Percentiles rank a stretch among this genome's conserved stretches.
Conservation (phyloP, 2,329 filamentous ascomycete species). For the Colletotrichum tabaci region DNA sequence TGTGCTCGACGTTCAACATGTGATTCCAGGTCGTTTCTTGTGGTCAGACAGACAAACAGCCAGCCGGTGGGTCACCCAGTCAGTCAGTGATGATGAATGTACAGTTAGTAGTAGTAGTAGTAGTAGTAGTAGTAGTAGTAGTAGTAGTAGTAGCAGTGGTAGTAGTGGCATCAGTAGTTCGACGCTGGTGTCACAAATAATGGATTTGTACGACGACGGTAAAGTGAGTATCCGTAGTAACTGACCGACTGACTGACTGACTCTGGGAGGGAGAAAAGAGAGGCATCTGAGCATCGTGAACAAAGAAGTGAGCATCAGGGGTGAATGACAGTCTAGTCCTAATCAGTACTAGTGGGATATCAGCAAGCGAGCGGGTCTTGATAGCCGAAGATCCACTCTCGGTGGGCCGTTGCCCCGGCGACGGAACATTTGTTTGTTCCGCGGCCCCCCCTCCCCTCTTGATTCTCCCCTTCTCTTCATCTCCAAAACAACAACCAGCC, state of each 20-base stretch:
- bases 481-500: conserved; percentile 27
- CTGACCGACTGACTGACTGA: too few species aligned
- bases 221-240: too few species aligned
- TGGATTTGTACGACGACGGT: too few species aligned
- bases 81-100: neutral
- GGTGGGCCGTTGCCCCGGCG: conserved; percentile 25
- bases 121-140: too few species aligned
- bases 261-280: too few species aligned
- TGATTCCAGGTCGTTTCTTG: conserved; percentile 11
- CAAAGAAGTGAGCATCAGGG: conserved; percentile 23
- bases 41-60: neutral
- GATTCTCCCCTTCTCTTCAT: too few species aligned
- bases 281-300: neutral
- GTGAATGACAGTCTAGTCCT: neutral
- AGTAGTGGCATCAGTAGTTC: too few species aligned
- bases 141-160: too few species aligned
- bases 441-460: neutral
- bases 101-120: neutral
- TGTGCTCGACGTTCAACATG: conserved; percentile 25
- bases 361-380: conserved; percentile 10
- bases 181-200: too few species aligned
- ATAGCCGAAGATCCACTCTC: neutral
- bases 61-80: neutral
- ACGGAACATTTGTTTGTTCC: conserved; percentile 10
- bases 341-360: neutral